Evolutionary conservation across 2,329 filamentous ascomycete species (phyloP), one percentile per base, ranked within the genome.

Genomic region (Fusarium neocosmosporiellum): DNA sequence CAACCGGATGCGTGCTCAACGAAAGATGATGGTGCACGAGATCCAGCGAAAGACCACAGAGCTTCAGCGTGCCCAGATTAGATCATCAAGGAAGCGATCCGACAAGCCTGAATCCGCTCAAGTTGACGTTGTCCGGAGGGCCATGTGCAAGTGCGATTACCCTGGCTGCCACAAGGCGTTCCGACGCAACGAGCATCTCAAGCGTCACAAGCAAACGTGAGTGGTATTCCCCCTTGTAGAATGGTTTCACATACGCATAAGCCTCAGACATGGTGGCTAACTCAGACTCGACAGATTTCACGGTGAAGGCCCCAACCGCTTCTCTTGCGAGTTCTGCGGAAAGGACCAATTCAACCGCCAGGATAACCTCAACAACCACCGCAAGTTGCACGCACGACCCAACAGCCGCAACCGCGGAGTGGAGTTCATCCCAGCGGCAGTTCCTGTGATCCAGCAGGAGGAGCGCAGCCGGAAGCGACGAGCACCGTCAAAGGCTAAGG

Each of bases 181-280:
- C 67, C 85, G 86, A 72, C 83, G 88, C 63, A 86, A 85, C 27
- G 88, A 90, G 77, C 88, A 90, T 69, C 79, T 89, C 20, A 89
- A 89, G 80, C 83, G 88, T 31, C 88, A 90, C 75, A 82, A 85
- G 59, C 83, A 83, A 61, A 86, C 86, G 87, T 89, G 75, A 82
- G 86, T 83, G 31, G 22, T n/a, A 36, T 22, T 3, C 10, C 11
- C 2, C 33, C 33, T 14, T 37, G 46, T 10, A 13, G 18, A 43
- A 20, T 29, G 24, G 33, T 43, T 43, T n/a, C 27, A 8, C n/a
- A 37, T 14, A 8, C 13, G 22, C 22, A 43, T 43, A 11, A 24
- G 41, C n/a, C 16, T 5, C 7, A 20, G 55, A 33, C 10, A 53
- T 16, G 10, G 20, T 36, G 20, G 8, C 60, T 74, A 46, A 70